Base-by-base conservation (phyloP, 2,329 filamentous ascomycete species). In the Penicillium sp. region DNA sequence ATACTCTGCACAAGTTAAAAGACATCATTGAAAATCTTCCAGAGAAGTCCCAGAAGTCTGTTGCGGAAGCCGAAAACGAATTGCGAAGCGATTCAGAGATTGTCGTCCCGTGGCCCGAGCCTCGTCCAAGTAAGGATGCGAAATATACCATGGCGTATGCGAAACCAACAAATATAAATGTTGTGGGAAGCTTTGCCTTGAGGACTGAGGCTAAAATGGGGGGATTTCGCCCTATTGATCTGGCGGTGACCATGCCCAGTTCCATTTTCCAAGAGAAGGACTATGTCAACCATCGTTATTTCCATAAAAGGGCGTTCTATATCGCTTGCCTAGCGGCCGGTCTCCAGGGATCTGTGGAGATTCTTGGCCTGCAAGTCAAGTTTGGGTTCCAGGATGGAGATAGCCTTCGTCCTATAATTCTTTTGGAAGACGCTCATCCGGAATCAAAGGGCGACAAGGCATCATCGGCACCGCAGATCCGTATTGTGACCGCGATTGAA, bases 251-350 rank as follows among this genome's bases (percentile, higher is more conserved):
- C 32, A 93, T 98, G 79, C 90, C 92, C 4, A 52, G 70, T 40
- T 68, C 75, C 1, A 66, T 95, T 9, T 89, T 96, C 55, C 87
- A 95, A 57, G 85, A 93, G 30, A 96, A 96, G 66, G 92, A 98
- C 64, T 95, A 90, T 60, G 74, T 89, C 33, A 88, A 95, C 61
- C 76, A 92, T 70, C 79, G 92, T 44, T 96, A 94, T 67, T 95
- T 95, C 59, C 89, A 95, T 68, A 93, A 95, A 56, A 75, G 89
- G 47, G 85, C 92, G 9, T 96, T 90, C 64, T 96, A 93, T 58
- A 69, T 96, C 34, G 86, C 89, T 22, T 86, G 84, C 48, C 70
- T 96, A 39, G 80, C 87, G 10, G 79, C 78, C 18, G 79, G 76
- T 3, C 69, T 96, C 35, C 78, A 79, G 47, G 70, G 75, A 25